Evolutionary conservation across 2,329 filamentous ascomycete genomes (phyloP), one percentile per base, ranked within the genome.

Genomic region (Elsinoe ampelina): DNA sequence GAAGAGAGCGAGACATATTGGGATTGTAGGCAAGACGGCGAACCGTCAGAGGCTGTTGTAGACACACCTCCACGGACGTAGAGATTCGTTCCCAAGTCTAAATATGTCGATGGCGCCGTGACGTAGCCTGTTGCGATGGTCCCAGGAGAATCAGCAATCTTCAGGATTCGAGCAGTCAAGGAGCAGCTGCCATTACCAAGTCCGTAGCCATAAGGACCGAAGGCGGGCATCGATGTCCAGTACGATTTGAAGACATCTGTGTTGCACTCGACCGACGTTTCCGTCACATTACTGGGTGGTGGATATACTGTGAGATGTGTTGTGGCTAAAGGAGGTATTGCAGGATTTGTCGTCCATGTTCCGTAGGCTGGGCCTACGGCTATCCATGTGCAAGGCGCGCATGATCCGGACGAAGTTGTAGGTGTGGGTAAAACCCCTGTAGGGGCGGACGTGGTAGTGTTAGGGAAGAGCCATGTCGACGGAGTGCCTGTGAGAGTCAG

Each of bases 181-280:
- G 26, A 32, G 34, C 48, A 52, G 30, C n/a, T 39, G 19, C 32
- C 35, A 19, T 52, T 52, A 10, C 32, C 34, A 19, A 52, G 48
- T 6, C 26, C 48, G 34, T 52, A 52, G 34, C 48, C 48, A 39
- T 52, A 52, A 19, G 48, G 48, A 13, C 48, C 48, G 15, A 38
- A 38, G 48, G 30, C 38, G 1, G 48, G 48, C 19, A 35, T 35
- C 10, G 48, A n/a, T 35, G 48, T 52, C 48, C 48, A 52, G 48
- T 52, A 52, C 10, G 48, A 52, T 7, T 12, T 39, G 34, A 52
- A 52, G 15, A 52, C 48, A 26, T 36, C 48, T 52, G n/a, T 52
- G 19, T 39, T 52, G 34, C 48, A 52, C 13, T 52, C 32, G 17
- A 52, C 13, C 6, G 34, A 52, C 5, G 48, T 52, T 17, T 35